Evolutionary conservation across 306 rosid species (phyloP).

Genomic region (Myrica gale): DNA sequence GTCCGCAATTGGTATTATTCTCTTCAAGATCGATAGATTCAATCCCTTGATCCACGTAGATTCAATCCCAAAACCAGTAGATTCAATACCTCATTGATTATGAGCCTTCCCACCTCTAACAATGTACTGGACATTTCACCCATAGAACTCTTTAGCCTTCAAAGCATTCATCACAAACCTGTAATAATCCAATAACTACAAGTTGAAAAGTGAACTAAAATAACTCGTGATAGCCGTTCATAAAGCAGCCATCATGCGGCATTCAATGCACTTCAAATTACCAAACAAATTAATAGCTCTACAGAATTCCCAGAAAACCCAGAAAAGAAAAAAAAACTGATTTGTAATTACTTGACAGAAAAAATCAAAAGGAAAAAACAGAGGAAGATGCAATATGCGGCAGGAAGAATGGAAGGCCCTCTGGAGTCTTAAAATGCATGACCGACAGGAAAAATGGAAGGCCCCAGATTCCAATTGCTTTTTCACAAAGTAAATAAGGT

Average conservation of each 20-base stretch:
- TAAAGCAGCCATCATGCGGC: conserved; percentile 8
- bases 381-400: neutral
- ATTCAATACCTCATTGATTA: conserved; percentile 77
- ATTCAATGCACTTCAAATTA: conserved; percentile 3
- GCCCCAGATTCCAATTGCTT: too few species aligned
- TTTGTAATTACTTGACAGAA: conserved; percentile 18
- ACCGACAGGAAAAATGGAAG: too few species aligned
- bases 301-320: neutral
- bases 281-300: neutral
- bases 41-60: too few species aligned
- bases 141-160: conserved; percentile 94
- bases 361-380: conserved; percentile 6
- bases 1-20: too few species aligned
- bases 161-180: conserved; percentile 96
- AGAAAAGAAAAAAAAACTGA: neutral
- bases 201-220: conserved; percentile 7
- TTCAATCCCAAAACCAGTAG: too few species aligned
- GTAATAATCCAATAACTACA: conserved; percentile 40
- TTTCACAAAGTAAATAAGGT: too few species aligned
- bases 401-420: too few species aligned
- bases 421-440: too few species aligned
- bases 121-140: conserved; percentile 85
- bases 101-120: conserved; percentile 93
- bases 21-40: too few species aligned
- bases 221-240: conserved; percentile 12